A percentile compares a stretch with the other conserved stretches of the same genome.
phyloP scores from a whole-genome alignment of 1,284 basidiomycete species.

The Trametes sp. region DNA sequence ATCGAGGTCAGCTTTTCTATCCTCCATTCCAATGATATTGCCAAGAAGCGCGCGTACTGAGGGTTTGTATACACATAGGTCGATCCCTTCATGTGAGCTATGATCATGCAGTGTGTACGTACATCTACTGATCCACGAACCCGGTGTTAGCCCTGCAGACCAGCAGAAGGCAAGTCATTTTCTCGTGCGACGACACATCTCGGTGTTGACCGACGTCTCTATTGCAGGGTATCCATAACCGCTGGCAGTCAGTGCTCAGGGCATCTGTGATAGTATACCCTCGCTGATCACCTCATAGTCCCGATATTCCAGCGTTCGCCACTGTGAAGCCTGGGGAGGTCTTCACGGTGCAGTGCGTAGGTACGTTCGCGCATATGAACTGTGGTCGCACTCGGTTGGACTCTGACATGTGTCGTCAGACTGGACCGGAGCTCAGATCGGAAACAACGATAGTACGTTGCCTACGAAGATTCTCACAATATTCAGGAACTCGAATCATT shows the following conservation, averaged over 20 bases:
- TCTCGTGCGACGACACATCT: background rate
- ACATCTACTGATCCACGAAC: background rate
- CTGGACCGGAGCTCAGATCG: conserved; percentile 80
- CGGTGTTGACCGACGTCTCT: background rate
- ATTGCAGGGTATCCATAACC: conserved; percentile 68
- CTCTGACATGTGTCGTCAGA: conserved; percentile 47
- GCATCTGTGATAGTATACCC: background rate
- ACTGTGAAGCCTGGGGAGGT: conserved; percentile 75
- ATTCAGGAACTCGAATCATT: background rate
- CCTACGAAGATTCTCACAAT: too few relatives aligned
- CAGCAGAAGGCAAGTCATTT: conserved; percentile 59
- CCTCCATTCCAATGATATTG: background rate
- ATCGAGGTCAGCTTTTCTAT: conserved; percentile 42
- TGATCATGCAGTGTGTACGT: too few relatives aligned
- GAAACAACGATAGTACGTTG: conserved; percentile 72
- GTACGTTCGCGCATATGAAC: conserved; percentile 32
- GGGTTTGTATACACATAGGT: conserved; percentile 45
- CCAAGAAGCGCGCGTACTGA: background rate
- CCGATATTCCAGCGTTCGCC: conserved; percentile 70
- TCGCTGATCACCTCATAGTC: conserved; percentile 46
- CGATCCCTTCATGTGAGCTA: conserved; percentile 65
- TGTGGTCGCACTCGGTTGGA: background rate
- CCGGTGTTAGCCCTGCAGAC: conserved; percentile 56
- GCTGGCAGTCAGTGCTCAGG: conserved; percentile 67
- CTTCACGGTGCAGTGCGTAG: conserved; percentile 80